Evolutionary conservation across 208 protist genomes (phyloP).

Genomic region (Leishmania aethiopica): DNA sequence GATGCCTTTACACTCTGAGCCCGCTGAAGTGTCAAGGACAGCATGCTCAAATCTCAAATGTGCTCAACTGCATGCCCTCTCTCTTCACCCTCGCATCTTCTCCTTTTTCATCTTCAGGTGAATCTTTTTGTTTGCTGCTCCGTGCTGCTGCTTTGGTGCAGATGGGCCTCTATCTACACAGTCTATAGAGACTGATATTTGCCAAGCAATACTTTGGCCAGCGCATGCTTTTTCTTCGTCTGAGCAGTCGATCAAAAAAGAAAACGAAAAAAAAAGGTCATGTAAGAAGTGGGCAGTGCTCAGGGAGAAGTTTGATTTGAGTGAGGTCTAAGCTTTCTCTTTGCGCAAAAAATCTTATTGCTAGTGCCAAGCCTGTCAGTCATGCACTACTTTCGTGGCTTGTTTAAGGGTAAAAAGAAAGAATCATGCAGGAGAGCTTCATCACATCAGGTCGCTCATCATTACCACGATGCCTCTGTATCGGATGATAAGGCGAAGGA

Average conservation of each 20-base stretch:
- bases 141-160: background rate
- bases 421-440: slow-evolving; percentile 8
- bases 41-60: background rate
- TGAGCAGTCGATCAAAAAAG: slow-evolving; percentile 1
- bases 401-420: slow-evolving; percentile 30
- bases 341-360: background rate
- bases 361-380: background rate
- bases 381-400: slow-evolving; percentile 25
- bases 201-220: background rate
- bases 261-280: background rate
- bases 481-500: background rate
- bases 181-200: background rate
- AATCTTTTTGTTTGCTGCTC: background rate
- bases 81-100: background rate
- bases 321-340: background rate
- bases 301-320: background rate
- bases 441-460: slow-evolving; percentile 2
- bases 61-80: background rate
- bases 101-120: background rate
- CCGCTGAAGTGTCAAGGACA: background rate
- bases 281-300: background rate
- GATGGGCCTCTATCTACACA: background rate
- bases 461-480: slow-evolving; percentile 4
- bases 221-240: background rate
- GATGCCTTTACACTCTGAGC: background rate